Percentiles rank a stretch among this genome's conserved stretches.
Conservation (phyloP, 768 basidiomycete genomes). For the Pleurotus salmoneostramineus region DNA sequence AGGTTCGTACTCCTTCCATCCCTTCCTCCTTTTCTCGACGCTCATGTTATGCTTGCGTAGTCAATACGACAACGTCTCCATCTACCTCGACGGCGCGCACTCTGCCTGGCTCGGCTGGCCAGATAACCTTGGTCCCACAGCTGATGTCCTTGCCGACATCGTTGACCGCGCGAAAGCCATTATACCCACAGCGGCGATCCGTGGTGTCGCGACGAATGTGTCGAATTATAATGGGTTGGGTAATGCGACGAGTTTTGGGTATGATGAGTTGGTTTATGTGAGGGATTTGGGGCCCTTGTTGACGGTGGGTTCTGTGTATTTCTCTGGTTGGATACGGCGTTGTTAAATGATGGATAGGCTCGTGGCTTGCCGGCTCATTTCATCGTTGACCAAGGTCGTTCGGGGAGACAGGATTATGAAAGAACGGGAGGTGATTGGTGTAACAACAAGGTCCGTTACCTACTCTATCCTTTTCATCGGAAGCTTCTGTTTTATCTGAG, state of each 20-base stretch:
- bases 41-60: background rate
- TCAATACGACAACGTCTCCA: constrained; percentile 20
- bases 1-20: background rate
- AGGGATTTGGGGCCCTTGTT: constrained; percentile 24
- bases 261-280: constrained; percentile 28
- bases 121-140: constrained; percentile 25
- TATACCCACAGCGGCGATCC: constrained; percentile 20
- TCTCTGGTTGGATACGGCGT: background rate
- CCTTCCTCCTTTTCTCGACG: too few relatives aligned
- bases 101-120: constrained; percentile 31
- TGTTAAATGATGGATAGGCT: background rate
- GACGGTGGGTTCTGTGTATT: constrained; percentile 1
- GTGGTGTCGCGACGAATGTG: constrained; percentile 27
- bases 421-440: constrained; percentile 4
- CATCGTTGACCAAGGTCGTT: constrained; percentile 6
- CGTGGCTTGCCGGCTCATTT: background rate
- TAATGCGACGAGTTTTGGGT: constrained; percentile 20
- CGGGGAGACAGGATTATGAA: constrained; percentile 1
- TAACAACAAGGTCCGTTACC: constrained; percentile 2
- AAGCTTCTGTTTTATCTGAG: too few relatives aligned
- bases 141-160: constrained; percentile 24
- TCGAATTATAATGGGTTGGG: constrained; percentile 31
- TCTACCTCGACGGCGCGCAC: constrained; percentile 29
- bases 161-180: constrained; percentile 20
- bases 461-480: background rate